These are phyloP conservation scores for Phytopythium sindhum DNA, from an alignment of 352 stramenopile genomes.

Conservation along the genomic window DNA sequence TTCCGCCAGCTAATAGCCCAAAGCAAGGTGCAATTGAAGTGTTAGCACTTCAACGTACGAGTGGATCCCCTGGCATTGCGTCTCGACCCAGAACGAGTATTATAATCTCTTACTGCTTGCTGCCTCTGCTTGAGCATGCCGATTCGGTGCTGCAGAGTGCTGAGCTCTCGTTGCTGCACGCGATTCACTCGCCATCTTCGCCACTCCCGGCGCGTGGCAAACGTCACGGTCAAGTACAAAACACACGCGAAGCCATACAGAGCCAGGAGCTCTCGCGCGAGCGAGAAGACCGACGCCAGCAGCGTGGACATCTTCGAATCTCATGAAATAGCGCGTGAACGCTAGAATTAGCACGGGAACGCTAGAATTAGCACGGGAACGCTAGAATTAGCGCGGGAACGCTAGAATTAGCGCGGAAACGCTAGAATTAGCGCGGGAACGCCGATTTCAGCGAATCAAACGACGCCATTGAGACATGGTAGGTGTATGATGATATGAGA, in stretches of 20 bases:
- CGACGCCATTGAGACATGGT: neutral
- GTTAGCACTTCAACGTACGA: neutral
- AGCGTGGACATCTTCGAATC: neutral
- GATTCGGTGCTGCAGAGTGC: conserved; percentile 27
- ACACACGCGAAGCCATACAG: conserved; percentile 41
- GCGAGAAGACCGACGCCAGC: conserved; percentile 5
- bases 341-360: neutral
- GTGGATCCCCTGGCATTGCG: neutral
- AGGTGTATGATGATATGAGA: neutral
- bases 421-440: neutral
- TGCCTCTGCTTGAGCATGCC: conserved; percentile 23
- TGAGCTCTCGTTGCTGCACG: conserved; percentile 36
- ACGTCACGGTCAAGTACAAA: conserved; percentile 30
- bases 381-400: neutral
- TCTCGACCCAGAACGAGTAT: neutral
- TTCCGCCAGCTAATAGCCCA: neutral
- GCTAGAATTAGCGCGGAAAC: neutral
- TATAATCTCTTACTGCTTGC: conserved; percentile 10
- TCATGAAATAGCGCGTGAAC: neutral
- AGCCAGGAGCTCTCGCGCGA: conserved; percentile 37
- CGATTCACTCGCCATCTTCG: conserved; percentile 31
- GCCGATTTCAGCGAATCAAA: neutral
- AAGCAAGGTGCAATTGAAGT: neutral
- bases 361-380: neutral
- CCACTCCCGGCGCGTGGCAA: conserved; percentile 34